Percentiles rank a stretch among this genome's conserved stretches.
These are phyloP conservation scores for Cercospora nicotianae DNA, from an alignment of 2,329 filamentous ascomycete species.

Conservation along the genomic window DNA sequence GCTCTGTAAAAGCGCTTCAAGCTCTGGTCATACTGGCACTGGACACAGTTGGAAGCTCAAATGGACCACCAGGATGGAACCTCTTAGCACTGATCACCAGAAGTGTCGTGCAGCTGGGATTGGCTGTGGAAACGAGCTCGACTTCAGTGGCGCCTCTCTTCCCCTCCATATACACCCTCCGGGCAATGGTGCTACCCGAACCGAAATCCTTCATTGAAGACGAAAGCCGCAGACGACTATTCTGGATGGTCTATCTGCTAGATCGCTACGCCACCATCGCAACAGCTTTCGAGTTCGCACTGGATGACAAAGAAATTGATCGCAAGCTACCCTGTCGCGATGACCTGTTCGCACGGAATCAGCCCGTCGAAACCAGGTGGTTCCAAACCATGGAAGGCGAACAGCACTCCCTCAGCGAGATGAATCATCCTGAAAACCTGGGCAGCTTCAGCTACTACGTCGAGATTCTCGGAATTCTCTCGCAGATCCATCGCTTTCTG, in stretches of 20 bases:
- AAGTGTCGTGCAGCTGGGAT: conserved; percentile 81
- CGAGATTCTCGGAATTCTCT: conserved; percentile 83
- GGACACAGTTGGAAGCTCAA: conserved; percentile 81
- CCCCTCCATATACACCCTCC: conserved; percentile 83
- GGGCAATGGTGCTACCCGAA: conserved; percentile 81
- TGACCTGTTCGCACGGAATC: conserved; percentile 80
- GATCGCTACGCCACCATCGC: conserved; percentile 89
- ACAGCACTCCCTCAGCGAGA: conserved; percentile 41
- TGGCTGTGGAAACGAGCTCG: conserved; percentile 80
- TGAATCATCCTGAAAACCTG: conserved; percentile 74
- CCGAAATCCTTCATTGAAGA: conserved; percentile 85
- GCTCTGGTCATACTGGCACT: conserved; percentile 83
- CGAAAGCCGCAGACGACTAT: conserved; percentile 77
- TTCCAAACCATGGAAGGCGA: conserved; percentile 64
- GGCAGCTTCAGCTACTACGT: conserved; percentile 89
- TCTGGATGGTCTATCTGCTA: conserved; percentile 92
- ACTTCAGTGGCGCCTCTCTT: conserved; percentile 75
- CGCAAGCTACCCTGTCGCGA: conserved; percentile 83
- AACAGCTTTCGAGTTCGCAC: conserved; percentile 86
- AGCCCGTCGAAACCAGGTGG: conserved; percentile 80
- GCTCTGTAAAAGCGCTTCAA: conserved; percentile 83
- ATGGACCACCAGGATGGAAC: conserved; percentile 90
- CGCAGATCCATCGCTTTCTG: conserved; percentile 82
- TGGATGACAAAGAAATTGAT: conserved; percentile 88
- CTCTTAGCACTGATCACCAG: conserved; percentile 84